Percentiles rank a stretch among this genome's conserved stretches.
Conservation (phyloP, 257 asterid genomes). For the Solanum dulcamara region DNA sequence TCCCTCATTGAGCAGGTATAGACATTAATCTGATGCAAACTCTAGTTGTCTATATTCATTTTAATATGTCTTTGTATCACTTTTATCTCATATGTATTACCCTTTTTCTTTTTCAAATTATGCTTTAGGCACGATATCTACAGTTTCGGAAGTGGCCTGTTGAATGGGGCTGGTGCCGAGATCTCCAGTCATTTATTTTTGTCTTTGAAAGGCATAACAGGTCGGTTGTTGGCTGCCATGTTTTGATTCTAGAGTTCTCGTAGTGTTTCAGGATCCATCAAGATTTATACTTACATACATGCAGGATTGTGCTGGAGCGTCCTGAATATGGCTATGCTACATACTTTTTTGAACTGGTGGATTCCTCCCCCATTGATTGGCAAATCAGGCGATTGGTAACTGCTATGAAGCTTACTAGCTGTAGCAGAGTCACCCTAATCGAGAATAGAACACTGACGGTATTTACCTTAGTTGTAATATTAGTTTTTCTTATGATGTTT, state of each 20-base stretch:
- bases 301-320: constrained; percentile 96
- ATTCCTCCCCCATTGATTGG: constrained; percentile 55
- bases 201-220: constrained; percentile 91
- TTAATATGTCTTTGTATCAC: not conserved
- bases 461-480: constrained; percentile 9
- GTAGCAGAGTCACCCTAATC: constrained; percentile 53
- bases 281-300: constrained; percentile 6
- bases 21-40: not conserved
- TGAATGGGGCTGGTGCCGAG: constrained; percentile 99
- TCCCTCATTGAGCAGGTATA: constrained; percentile 92
- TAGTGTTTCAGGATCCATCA: not conserved
- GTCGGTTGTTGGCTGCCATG: constrained; percentile 14
- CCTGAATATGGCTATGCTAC: constrained; percentile 98
- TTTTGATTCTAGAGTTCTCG: not conserved
- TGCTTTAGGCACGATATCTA: constrained; percentile 58
- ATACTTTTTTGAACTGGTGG: constrained; percentile 70
- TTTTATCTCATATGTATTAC: not conserved
- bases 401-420: constrained; percentile 78
- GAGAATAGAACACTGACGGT: constrained; percentile 78
- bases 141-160: constrained; percentile 77
- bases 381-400: constrained; percentile 73
- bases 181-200: constrained; percentile 84
- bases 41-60: not conserved
- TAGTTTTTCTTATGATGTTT: not conserved
- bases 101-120: not conserved